Evolutionary conservation across 371 early-diverging fungal species (phyloP).

Genomic region (Apophysomyces trapeziformis): DNA sequence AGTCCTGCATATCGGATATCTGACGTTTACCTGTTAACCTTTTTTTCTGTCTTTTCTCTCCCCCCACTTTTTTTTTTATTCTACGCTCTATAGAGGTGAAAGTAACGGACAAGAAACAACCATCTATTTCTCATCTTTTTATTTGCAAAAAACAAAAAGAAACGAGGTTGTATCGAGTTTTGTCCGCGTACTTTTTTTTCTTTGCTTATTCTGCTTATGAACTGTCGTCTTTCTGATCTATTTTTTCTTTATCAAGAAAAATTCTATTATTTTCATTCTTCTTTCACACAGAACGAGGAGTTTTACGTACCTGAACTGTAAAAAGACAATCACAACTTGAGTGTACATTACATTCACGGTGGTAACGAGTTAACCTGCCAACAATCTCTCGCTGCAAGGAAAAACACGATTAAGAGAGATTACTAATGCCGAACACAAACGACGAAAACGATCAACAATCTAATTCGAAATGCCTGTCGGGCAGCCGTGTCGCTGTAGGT

Average conservation of each 20-base stretch:
- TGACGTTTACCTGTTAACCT: slow-evolving; percentile 16
- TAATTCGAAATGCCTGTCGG: background rate
- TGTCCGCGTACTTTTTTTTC: background rate
- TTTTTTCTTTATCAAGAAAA: background rate
- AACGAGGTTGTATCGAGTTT: slow-evolving; percentile 17
- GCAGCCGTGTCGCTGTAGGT: slow-evolving; percentile 11
- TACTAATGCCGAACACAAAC: slow-evolving; percentile 6
- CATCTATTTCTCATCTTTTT: slow-evolving; percentile 8
- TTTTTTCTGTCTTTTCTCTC: slow-evolving; percentile 16
- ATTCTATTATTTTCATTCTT: background rate
- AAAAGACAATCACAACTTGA: slow-evolving; percentile 13
- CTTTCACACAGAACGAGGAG: background rate
- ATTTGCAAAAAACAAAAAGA: background rate
- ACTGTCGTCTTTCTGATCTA: background rate
- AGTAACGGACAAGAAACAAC: background rate
- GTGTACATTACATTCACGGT: slow-evolving; percentile 14
- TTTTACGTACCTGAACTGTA: slow-evolving; percentile 14
- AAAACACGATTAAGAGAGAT: slow-evolving; percentile 3
- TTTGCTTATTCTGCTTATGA: background rate
- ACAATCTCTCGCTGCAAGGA: background rate
- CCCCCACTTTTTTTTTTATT: slow-evolving; percentile 12
- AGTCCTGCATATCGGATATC: slow-evolving; percentile 9
- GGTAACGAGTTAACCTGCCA: slow-evolving; percentile 19
- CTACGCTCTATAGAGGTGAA: slow-evolving; percentile 11
- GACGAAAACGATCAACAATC: slow-evolving; percentile 3